Percentiles rank a stretch among this genome's conserved stretches.
Evolutionary conservation across 139 green algal genomes (phyloP).

Genomic region (Tetraselmis chui): DNA sequence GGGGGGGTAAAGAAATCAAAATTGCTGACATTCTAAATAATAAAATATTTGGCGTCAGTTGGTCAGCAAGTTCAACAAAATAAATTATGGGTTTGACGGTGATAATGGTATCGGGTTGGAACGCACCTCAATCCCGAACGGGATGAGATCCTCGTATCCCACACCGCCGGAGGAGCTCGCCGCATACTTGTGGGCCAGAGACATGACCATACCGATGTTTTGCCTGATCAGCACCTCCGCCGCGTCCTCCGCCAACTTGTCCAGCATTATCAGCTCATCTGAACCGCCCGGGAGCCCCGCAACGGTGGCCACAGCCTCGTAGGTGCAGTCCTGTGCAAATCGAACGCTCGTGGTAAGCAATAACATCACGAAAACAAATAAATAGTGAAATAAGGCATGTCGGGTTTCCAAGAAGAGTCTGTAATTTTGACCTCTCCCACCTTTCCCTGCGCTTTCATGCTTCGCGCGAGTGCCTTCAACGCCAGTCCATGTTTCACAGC

Average conservation of each 20-base stretch:
- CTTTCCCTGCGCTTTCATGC: not conserved
- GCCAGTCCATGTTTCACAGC: not conserved
- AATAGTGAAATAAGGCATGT: no score
- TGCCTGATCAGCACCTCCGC: conserved; percentile 32
- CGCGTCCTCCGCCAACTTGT: not conserved
- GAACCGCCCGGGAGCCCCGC: not conserved
- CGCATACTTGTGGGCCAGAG: conserved; percentile 23
- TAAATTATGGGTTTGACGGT: no score
- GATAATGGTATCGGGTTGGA: no score
- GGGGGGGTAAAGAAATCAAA: conserved; percentile 7
- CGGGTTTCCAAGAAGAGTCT: no score
- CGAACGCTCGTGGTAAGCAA: no score
- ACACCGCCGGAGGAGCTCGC: conserved; percentile 8
- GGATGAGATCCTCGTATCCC: not conserved
- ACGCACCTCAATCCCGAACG: not conserved
- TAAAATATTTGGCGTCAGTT: not conserved
- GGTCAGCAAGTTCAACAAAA: not conserved
- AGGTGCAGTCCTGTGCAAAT: no score
- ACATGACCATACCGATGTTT: conserved; percentile 42
- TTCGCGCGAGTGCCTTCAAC: not conserved
- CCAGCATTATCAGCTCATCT: not conserved
- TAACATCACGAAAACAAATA: no score
- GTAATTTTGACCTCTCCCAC: no score
- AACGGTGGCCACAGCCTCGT: not conserved
- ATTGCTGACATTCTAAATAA: not conserved